A percentile compares a stretch with the other conserved stretches of the same genome.
These are phyloP conservation scores for Akanthomyces muscarius DNA, from an alignment of 2,329 filamentous ascomycete genomes.

Conservation along the genomic window DNA sequence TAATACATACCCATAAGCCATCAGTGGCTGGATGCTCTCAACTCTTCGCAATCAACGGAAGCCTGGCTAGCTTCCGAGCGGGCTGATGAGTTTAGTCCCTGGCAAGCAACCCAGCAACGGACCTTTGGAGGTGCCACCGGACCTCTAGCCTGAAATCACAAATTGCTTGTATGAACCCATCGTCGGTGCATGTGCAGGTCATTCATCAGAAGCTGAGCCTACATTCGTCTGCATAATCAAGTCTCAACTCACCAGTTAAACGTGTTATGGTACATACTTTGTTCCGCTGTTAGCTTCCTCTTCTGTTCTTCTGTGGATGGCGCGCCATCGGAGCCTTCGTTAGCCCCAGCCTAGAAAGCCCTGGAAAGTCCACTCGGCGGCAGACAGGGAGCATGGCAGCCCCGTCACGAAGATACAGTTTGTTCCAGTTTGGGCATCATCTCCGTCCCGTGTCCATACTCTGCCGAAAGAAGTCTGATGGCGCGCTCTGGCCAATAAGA, in stretches of 20 bases:
- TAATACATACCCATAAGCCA: too few species aligned
- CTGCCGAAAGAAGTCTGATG: constrained; percentile 2
- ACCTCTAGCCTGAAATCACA: not conserved
- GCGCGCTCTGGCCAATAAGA: constrained; percentile 9
- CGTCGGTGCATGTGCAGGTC: not conserved
- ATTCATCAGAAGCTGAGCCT: not conserved
- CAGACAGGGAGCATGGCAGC: constrained; percentile 2
- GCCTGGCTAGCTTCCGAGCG: not conserved
- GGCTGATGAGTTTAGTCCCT: not conserved
- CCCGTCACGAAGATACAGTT: constrained; percentile 13
- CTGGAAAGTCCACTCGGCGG: not conserved
- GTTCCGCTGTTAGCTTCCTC: not conserved
- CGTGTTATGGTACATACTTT: not conserved
- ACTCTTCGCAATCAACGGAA: too few species aligned
- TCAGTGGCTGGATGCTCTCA: too few species aligned
- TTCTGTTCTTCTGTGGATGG: not conserved
- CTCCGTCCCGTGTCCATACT: constrained; percentile 10
- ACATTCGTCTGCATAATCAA: not conserved
- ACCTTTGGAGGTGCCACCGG: not conserved
- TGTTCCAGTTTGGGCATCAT: constrained; percentile 16
- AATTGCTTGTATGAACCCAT: too few species aligned
- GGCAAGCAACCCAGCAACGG: not conserved
- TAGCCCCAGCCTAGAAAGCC: not conserved
- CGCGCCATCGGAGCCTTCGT: constrained; percentile 4
- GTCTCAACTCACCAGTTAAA: too few species aligned